Conservation (phyloP, 1,284 basidiomycete genomes). For the Microbotryum intermedium region DNA sequence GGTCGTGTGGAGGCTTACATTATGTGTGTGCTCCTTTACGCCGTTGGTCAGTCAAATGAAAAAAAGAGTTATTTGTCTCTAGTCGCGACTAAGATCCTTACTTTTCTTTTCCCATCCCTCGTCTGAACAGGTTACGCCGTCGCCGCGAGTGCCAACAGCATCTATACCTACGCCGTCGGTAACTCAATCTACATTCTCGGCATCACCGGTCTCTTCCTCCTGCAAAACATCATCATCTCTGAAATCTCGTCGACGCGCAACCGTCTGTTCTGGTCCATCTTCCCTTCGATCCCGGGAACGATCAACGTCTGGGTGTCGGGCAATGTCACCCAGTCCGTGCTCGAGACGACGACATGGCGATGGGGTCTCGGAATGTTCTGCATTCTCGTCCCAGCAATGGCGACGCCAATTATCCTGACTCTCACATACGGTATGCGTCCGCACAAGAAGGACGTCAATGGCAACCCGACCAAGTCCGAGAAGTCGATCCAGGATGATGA, state of each 20-base stretch:
- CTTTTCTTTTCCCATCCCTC: too few relatives aligned
- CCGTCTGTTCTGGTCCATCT: constrained; percentile 38
- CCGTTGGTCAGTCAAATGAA: constrained; percentile 27
- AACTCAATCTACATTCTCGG: constrained; percentile 39
- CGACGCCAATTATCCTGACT: constrained; percentile 36
- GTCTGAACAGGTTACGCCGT: constrained; percentile 31
- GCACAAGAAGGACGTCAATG: constrained; percentile 8
- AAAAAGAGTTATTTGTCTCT: not conserved
- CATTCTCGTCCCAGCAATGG: constrained; percentile 35
- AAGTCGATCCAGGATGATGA: constrained; percentile 16
- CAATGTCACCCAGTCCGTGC: constrained; percentile 28
- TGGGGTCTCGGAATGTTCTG: constrained; percentile 39
- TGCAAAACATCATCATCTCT: constrained; percentile 39
- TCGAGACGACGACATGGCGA: constrained; percentile 31
- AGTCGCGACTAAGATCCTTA: too few relatives aligned
- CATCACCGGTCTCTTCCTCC: constrained; percentile 36
- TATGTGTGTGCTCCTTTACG: constrained; percentile 37
- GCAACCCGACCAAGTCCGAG: constrained; percentile 1
- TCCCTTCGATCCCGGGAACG: constrained; percentile 34
- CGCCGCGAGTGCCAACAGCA: constrained; percentile 33
- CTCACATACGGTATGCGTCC: constrained; percentile 28
- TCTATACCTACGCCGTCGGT: constrained; percentile 36
- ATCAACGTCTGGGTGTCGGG: constrained; percentile 39
- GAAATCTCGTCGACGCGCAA: constrained; percentile 38
- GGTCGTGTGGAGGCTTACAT: constrained; percentile 39